Evolutionary conservation across 2,329 filamentous ascomycete species (phyloP).

Genomic region (Aureobasidium leucospermi): DNA sequence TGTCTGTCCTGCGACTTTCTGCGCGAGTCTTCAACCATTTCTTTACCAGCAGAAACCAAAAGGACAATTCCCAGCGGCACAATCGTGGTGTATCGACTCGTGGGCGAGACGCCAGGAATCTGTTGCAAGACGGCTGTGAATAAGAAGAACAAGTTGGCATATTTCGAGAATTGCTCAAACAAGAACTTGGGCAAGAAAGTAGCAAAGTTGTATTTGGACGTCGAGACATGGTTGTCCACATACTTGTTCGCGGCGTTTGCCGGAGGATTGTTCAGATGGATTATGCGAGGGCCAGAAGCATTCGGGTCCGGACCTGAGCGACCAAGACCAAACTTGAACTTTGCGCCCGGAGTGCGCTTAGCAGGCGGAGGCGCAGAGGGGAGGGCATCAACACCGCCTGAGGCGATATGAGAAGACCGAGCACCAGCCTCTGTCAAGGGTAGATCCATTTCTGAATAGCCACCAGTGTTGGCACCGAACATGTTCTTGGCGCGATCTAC

Average conservation of each 20-base stretch:
- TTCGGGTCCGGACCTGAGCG: slow-evolving; percentile 79
- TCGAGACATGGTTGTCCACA: slow-evolving; percentile 93
- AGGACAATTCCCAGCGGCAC: slow-evolving; percentile 86
- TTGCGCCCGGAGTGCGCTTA: slow-evolving; percentile 59
- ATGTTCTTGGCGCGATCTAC: slow-evolving; percentile 83
- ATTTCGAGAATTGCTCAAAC: slow-evolving; percentile 97
- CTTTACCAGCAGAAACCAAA: slow-evolving; percentile 90
- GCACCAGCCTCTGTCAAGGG: slow-evolving; percentile 75
- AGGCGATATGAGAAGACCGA: slow-evolving; percentile 33
- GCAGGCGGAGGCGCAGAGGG: slow-evolving; percentile 23
- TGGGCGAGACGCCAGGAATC: slow-evolving; percentile 89
- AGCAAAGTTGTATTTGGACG: slow-evolving; percentile 89
- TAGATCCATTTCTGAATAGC: slow-evolving; percentile 97
- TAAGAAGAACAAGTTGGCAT: slow-evolving; percentile 98
- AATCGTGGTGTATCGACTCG: slow-evolving; percentile 93
- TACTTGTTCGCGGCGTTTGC: slow-evolving; percentile 87
- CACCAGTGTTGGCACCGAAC: slow-evolving; percentile 72
- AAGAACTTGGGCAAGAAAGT: slow-evolving; percentile 96
- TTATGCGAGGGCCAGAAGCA: slow-evolving; percentile 82
- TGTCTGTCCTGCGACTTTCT: slow-evolving; percentile 78
- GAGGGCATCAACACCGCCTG: slow-evolving; percentile 27
- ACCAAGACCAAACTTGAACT: slow-evolving; percentile 90
- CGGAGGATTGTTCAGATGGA: slow-evolving; percentile 92
- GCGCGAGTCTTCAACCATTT: slow-evolving; percentile 87
- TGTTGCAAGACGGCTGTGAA: slow-evolving; percentile 94